These are phyloP conservation scores for Coprinellus micaceus DNA, from an alignment of 768 basidiomycete species.

Conservation along the genomic window DNA sequence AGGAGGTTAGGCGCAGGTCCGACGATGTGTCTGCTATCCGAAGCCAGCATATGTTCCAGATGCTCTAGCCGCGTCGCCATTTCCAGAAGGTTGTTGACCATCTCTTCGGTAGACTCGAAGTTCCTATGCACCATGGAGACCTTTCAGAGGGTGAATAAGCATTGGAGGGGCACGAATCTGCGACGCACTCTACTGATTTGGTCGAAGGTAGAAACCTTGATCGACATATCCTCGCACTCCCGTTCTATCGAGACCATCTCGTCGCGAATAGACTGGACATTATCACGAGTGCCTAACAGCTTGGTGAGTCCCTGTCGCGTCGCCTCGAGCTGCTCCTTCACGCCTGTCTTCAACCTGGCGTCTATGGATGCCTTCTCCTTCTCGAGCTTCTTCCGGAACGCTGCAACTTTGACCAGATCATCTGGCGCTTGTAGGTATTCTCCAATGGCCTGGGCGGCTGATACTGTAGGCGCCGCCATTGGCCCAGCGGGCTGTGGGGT, in stretches of 20 bases:
- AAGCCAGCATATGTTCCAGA: slow-evolving; percentile 72
- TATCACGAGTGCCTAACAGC: slow-evolving; percentile 68
- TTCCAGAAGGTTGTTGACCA: slow-evolving; percentile 89
- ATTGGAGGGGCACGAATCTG: background rate
- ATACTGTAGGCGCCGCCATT: slow-evolving; percentile 56
- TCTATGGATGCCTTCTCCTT: slow-evolving; percentile 97
- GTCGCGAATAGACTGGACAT: slow-evolving; percentile 80
- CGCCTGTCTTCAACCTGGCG: slow-evolving; percentile 82
- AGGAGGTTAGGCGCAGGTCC: slow-evolving; percentile 89
- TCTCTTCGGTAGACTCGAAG: slow-evolving; percentile 92
- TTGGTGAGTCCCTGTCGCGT: slow-evolving; percentile 86
- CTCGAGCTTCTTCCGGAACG: slow-evolving; percentile 90
- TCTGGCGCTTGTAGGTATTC: slow-evolving; percentile 93
- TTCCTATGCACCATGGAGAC: slow-evolving; percentile 95
- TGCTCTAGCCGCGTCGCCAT: slow-evolving; percentile 84
- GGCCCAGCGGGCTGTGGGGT: slow-evolving; percentile 4
- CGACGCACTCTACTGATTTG: slow-evolving; percentile 86
- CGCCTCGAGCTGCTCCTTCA: slow-evolving; percentile 88
- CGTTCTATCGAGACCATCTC: slow-evolving; percentile 81
- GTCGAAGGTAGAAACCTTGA: slow-evolving; percentile 82
- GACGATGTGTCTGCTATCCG: slow-evolving; percentile 72
- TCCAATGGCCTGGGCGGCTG: slow-evolving; percentile 80
- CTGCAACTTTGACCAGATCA: slow-evolving; percentile 83
- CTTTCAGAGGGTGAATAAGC: slow-evolving; percentile 35
- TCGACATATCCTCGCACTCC: slow-evolving; percentile 70